Evolutionary conservation across 2,329 filamentous ascomycete species (phyloP).

Genomic region (Penicillium olsonii): DNA sequence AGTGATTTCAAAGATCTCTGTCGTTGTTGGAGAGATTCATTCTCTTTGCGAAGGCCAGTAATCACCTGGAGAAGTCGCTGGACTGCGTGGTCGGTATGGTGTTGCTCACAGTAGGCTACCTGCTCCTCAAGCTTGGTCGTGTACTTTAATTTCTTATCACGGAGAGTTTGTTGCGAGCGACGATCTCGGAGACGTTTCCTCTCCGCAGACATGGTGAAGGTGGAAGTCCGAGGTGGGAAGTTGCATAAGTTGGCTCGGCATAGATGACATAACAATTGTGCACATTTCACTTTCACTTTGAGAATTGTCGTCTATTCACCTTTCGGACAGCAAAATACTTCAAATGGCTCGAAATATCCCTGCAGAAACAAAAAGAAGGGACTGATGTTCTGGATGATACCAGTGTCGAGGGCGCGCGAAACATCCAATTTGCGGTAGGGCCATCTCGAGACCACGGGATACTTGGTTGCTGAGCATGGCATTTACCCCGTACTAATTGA

Average conservation of each 20-base stretch:
- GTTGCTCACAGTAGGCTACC: constrained; percentile 25
- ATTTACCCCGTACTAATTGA: too few relatives aligned
- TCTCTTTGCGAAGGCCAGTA: constrained; percentile 23
- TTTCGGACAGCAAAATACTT: too few relatives aligned
- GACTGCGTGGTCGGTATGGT: constrained; percentile 23
- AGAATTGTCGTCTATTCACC: too few relatives aligned
- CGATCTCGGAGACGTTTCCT: constrained; percentile 29
- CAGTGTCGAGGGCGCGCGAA: too few relatives aligned
- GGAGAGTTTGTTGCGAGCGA: constrained; percentile 29
- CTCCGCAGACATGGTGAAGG: constrained; percentile 11
- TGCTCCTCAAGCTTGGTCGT: constrained; percentile 21
- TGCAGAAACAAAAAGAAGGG: too few relatives aligned
- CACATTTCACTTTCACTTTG: not conserved
- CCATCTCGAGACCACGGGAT: too few relatives aligned
- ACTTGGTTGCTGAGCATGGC: too few relatives aligned
- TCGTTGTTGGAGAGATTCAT: constrained; percentile 20
- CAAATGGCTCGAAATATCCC: too few relatives aligned
- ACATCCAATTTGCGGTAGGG: too few relatives aligned
- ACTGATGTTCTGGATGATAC: too few relatives aligned
- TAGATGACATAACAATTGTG: not conserved
- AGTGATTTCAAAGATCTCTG: constrained; percentile 21
- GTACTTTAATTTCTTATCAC: constrained; percentile 25
- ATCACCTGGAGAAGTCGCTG: constrained; percentile 23
- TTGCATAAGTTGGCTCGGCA: not conserved
- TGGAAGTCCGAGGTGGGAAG: not conserved